Evolutionary conservation across 2,329 filamentous ascomycete genomes (phyloP).

Genomic region (Laburnicola sp.): DNA sequence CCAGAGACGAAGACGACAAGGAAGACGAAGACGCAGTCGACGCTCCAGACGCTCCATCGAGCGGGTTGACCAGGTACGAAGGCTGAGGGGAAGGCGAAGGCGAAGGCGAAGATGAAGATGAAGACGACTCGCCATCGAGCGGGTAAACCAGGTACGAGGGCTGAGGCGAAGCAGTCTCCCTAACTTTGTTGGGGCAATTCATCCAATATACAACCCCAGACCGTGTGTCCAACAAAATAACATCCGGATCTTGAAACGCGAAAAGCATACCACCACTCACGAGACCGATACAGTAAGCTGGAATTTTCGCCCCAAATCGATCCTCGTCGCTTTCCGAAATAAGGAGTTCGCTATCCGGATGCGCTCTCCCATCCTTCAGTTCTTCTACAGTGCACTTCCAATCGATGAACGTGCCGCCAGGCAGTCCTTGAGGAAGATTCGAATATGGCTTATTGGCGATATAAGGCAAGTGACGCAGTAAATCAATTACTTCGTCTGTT

Average conservation of each 20-base stretch:
- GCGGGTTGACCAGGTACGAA: too few relatives aligned
- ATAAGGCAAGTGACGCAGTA: neutral
- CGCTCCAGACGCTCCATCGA: too few relatives aligned
- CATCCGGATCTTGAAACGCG: neutral
- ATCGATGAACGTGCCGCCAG: neutral
- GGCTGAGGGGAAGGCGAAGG: too few relatives aligned
- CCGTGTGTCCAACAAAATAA: slow-evolving; percentile 2
- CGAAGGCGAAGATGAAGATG: too few relatives aligned
- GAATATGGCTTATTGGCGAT: neutral
- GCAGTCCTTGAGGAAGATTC: neutral
- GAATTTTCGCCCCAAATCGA: neutral
- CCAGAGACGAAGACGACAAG: too few relatives aligned
- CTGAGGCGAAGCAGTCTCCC: neutral
- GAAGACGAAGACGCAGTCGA: too few relatives aligned
- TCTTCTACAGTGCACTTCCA: neutral
- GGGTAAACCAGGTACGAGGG: neutral
- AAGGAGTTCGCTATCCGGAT: neutral
- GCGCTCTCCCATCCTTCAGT: neutral
- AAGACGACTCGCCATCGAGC: too few relatives aligned
- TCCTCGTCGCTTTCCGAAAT: neutral
- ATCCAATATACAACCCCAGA: neutral
- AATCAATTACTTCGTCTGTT: neutral
- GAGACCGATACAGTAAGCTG: slow-evolving; percentile 1
- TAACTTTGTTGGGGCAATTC: slow-evolving; percentile 1
- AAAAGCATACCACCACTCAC: neutral